Base-by-base conservation (phyloP, 371 early-diverging fungal species). In the Capniomyces stellatus region DNA sequence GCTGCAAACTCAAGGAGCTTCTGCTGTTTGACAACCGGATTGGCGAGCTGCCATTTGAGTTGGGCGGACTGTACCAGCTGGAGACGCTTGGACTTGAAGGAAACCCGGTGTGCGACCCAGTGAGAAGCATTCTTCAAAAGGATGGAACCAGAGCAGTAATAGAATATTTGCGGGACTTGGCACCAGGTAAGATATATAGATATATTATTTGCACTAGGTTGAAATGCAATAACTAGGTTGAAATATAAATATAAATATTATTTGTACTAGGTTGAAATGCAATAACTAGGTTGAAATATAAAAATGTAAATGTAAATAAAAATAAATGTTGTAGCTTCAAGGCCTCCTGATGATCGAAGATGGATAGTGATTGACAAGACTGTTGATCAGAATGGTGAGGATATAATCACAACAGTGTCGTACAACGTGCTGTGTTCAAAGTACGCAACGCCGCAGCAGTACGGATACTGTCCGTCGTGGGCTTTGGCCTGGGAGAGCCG, bases 401-500 rank as follows among this genome's bases (percentile, higher is more conserved):
- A 60, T 15, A 75, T 75, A 18, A 78, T 94, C 43, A 87, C 90
- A 1, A 81, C 95, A 13, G 79, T 95, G 54, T 86, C 83, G 55
- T 98, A 94, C 75, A 99, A 99, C 66, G 90, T 89, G 50, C 75
- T 99, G 23, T 85, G 85, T 52, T 87, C 90, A 41, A 84, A 83
- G 62, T 97, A 89, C 65, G 95, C 94, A 2, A 82, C 89, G 0
- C 70, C 79, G 31, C 81, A 83, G 60, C 74, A 79, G 51, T 94
- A 92, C 70, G 85, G 87, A 51, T 98, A 97, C 73, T 89, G 93
- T 21, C 98, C 99, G 13, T 83, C 89, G 3, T 98, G 97, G 96
- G 93, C 90, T 1, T 73, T 99, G 51, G 71, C 74, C 0, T 93
- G 95, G 89, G 89, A 93, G 23, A 87, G 88, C 64, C 87, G 99